phyloP scores from a whole-genome alignment of 495 filamentous ascomycete species.

The Neurospora sp. region DNA sequence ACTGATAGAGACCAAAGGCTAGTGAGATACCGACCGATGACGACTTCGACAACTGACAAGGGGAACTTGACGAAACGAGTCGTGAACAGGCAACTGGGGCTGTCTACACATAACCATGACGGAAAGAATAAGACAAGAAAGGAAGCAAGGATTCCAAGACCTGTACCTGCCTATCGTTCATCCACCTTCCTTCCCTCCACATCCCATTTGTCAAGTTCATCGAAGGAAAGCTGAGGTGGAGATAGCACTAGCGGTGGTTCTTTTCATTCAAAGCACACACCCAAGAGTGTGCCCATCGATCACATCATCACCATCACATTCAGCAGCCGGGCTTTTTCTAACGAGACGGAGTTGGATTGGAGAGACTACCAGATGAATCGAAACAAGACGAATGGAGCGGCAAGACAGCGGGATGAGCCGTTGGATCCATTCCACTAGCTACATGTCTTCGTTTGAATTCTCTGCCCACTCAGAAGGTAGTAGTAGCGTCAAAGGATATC shows the following conservation, averaged over 20 bases:
- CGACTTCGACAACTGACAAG: neutral
- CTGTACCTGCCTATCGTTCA: neutral
- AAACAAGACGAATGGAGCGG: neutral
- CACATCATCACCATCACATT: neutral
- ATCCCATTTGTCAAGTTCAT: neutral
- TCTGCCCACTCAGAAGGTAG: neutral
- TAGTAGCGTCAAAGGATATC: neutral
- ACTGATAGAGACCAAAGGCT: neutral
- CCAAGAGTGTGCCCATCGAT: neutral
- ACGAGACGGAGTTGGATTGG: neutral
- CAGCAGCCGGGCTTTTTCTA: neutral
- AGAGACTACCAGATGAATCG: neutral
- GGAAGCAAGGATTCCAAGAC: neutral
- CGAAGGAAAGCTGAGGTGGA: neutral
- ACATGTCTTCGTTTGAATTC: neutral
- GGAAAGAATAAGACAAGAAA: too few species aligned
- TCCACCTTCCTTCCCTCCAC: neutral
- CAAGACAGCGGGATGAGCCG: neutral
- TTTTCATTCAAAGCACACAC: neutral
- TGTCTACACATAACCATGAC: too few species aligned
- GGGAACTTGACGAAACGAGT: neutral
- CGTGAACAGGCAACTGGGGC: neutral
- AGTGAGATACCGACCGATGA: neutral
- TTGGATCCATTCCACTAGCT: neutral
- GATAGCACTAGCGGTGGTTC: neutral